These are phyloP conservation scores for Colletotrichum eleusines DNA, from an alignment of 2,329 filamentous ascomycete species.

Conservation along the genomic window DNA sequence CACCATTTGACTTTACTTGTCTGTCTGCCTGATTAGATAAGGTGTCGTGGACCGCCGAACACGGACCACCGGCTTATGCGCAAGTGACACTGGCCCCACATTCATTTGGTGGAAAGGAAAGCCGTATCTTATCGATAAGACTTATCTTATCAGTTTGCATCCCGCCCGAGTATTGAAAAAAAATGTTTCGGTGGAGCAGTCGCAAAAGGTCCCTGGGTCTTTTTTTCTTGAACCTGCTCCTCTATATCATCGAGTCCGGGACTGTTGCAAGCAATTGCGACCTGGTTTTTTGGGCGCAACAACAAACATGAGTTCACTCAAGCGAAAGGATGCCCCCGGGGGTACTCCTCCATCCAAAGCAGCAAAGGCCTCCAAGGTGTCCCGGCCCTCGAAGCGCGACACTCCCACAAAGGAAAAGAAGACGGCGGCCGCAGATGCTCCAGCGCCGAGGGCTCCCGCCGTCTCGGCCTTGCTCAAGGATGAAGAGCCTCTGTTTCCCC, in stretches of 20 bases:
- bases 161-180: constrained; percentile 32
- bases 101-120: constrained; percentile 22
- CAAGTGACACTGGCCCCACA: constrained; percentile 1
- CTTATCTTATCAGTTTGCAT: constrained; percentile 34
- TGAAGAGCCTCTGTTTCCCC: constrained; percentile 91
- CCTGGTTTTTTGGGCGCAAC: constrained; percentile 30
- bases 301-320: constrained; percentile 65
- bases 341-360: constrained; percentile 63
- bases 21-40: constrained; percentile 29
- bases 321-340: constrained; percentile 69
- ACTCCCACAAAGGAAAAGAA: constrained; percentile 50
- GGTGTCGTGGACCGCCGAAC: not conserved
- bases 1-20: constrained; percentile 3
- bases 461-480: constrained; percentile 68
- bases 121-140: constrained; percentile 31
- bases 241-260: constrained; percentile 30
- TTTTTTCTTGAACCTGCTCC: constrained; percentile 30
- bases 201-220: constrained; percentile 32
- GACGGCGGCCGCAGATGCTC: constrained; percentile 44
- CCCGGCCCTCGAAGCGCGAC: constrained; percentile 62
- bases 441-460: constrained; percentile 51
- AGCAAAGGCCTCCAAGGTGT: constrained; percentile 59
- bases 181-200: constrained; percentile 36
- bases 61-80: not conserved
- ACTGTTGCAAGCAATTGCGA: constrained; percentile 40